Percentiles rank a stretch among this genome's conserved stretches.
phyloP scores from a whole-genome alignment of 805 yeast genomes.

The Lipomyces kockii region DNA sequence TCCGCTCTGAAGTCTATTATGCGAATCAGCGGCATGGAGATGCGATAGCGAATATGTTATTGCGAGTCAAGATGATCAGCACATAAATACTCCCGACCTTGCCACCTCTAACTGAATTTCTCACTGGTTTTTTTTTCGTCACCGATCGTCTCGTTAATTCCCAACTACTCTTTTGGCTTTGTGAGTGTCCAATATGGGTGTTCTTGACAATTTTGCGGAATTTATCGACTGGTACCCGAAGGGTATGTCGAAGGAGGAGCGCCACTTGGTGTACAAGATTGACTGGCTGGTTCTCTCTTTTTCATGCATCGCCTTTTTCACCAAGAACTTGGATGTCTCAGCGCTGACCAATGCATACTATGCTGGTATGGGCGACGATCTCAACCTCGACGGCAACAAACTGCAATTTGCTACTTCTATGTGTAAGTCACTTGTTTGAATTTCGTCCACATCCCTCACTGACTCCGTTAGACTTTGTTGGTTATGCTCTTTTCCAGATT shows the following conservation, averaged over 20 bases:
- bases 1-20: background rate
- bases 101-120: background rate
- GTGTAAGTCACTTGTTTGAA: conserved; percentile 46
- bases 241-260: conserved; percentile 51
- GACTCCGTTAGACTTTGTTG: conserved; percentile 37
- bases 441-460: background rate
- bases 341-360: conserved; percentile 70
- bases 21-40: background rate
- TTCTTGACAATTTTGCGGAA: conserved; percentile 15
- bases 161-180: background rate
- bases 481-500: conserved; percentile 48
- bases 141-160: background rate
- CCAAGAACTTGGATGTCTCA: conserved; percentile 65
- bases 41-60: background rate
- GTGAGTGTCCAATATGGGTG: background rate
- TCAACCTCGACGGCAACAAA: conserved; percentile 67
- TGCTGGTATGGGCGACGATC: conserved; percentile 61
- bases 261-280: conserved; percentile 55
- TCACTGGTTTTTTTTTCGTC: background rate
- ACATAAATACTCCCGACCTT: background rate
- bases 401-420: conserved; percentile 54
- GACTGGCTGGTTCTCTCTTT: conserved; percentile 62
- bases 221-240: conserved; percentile 31
- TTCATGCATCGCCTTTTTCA: conserved; percentile 67
- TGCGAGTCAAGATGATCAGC: background rate